A percentile compares a stretch with the other conserved stretches of the same genome.
phyloP scores from a whole-genome alignment of 371 early-diverging fungal genomes.

The Chytridium lagenaria region DNA sequence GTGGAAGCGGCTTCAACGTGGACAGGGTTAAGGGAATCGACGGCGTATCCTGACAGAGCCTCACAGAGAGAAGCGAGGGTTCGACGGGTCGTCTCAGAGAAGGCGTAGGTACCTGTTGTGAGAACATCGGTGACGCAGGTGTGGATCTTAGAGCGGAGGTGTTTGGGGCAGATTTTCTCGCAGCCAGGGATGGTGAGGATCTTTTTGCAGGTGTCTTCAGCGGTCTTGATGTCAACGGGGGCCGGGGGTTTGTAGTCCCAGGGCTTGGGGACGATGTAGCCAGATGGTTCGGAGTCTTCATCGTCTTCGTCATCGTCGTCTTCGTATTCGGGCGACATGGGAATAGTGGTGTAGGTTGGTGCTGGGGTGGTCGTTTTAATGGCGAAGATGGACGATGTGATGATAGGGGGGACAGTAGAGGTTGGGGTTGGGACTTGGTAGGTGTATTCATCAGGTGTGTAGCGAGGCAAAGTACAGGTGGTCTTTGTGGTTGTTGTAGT shows the following conservation, averaged over 20 bases:
- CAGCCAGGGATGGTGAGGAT: conserved; percentile 19
- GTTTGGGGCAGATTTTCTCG: conserved; percentile 1
- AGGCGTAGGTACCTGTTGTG: conserved; percentile 20
- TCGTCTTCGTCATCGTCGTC: neutral
- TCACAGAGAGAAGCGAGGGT: conserved; percentile 19
- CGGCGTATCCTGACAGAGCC: neutral
- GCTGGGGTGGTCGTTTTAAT: neutral
- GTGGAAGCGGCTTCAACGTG: neutral
- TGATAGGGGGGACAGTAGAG: conserved; percentile 2
- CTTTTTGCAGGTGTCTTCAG: conserved; percentile 13
- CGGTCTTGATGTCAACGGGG: neutral
- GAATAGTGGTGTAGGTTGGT: conserved; percentile 3
- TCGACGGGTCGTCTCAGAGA: conserved; percentile 15
- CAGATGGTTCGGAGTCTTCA: no score
- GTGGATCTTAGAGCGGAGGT: neutral
- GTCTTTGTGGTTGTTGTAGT: conserved; percentile 1
- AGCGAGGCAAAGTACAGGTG: conserved; percentile 4
- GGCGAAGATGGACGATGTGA: neutral
- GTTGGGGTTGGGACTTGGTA: conserved; percentile 10
- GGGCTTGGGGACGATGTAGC: neutral
- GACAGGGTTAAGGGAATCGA: neutral
- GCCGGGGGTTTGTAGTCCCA: conserved; percentile 9
- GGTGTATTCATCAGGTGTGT: neutral
- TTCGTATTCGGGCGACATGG: conserved; percentile 1
- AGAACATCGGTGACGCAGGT: conserved; percentile 26